phyloP scores from a whole-genome alignment of 73 alveolate genomes.

The Paramecium octaurelia region DNA sequence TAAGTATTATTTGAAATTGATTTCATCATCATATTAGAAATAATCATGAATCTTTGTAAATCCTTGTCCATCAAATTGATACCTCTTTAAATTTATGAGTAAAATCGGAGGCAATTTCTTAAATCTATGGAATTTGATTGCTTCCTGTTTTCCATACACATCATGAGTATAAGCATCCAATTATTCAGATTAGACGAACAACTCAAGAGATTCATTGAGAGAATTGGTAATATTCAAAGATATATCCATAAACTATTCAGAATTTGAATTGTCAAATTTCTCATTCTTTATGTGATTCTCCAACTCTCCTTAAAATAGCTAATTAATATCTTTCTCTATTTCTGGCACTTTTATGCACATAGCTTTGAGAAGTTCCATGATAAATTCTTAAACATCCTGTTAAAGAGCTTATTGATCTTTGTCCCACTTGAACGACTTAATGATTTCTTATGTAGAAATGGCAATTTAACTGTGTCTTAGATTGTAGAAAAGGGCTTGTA shows the following conservation, averaged over 20 bases:
- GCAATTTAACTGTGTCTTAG: not conserved
- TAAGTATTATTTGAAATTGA: not conserved
- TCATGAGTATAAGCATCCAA: conserved; percentile 32
- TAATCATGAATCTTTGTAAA: not conserved
- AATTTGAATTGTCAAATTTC: not conserved
- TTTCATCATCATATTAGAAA: not conserved
- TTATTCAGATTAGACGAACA: not conserved
- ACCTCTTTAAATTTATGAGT: not conserved
- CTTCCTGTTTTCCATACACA: not conserved
- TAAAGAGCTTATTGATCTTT: conserved; percentile 10
- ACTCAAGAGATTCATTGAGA: not conserved
- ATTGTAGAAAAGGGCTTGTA: not conserved
- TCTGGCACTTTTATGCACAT: not conserved
- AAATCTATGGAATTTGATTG: not conserved
- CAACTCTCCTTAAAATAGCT: not conserved
- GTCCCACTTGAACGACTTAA: conserved; percentile 1
- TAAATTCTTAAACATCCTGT: conserved; percentile 12
- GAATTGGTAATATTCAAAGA: not conserved
- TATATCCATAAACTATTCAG: conserved; percentile 10
- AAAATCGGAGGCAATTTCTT: conserved; percentile 15
- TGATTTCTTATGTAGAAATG: not conserved
- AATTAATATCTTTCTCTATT: not conserved
- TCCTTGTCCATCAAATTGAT: not conserved
- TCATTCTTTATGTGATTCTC: not conserved
- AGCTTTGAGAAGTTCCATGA: conserved; percentile 15